Conservation (phyloP, 148 eudicot genomes). For the Gaultheria prostrata region DNA sequence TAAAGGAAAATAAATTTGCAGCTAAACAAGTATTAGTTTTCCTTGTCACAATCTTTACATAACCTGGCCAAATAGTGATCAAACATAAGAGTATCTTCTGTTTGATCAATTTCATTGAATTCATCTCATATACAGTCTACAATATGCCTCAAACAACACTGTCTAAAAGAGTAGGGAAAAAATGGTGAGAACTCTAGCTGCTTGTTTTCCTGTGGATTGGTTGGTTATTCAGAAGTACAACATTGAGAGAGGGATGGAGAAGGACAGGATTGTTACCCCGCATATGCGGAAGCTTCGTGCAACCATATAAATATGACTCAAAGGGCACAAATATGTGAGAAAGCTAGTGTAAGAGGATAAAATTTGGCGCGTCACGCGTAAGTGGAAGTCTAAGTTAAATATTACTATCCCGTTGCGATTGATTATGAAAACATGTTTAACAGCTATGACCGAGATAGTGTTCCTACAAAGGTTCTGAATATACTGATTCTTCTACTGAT, state of each 20-base stretch:
- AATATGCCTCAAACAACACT: not conserved
- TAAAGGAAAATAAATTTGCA: not conserved
- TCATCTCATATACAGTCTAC: not conserved
- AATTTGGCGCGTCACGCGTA: too few species aligned
- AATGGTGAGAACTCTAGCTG: not conserved
- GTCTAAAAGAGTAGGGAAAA: not conserved
- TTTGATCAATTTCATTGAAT: not conserved
- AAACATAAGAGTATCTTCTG: not conserved
- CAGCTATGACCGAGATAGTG: too few species aligned
- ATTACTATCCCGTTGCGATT: too few species aligned
- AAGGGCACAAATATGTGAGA: too few species aligned
- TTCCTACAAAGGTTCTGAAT: too few species aligned
- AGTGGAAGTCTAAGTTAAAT: too few species aligned
- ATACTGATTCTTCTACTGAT: too few species aligned
- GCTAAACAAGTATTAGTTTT: not conserved
- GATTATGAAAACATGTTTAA: too few species aligned
- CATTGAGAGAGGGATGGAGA: not conserved
- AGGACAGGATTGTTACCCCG: not conserved
- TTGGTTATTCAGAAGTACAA: too few species aligned
- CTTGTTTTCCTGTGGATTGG: not conserved
- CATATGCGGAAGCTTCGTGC: too few species aligned
- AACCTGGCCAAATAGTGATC: not conserved
- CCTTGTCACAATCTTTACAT: not conserved
- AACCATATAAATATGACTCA: too few species aligned
- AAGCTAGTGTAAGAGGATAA: too few species aligned